These are phyloP conservation scores for Nymphaea thermarum DNA, from an alignment of 164 flowering plant genomes.

Conservation along the genomic window DNA sequence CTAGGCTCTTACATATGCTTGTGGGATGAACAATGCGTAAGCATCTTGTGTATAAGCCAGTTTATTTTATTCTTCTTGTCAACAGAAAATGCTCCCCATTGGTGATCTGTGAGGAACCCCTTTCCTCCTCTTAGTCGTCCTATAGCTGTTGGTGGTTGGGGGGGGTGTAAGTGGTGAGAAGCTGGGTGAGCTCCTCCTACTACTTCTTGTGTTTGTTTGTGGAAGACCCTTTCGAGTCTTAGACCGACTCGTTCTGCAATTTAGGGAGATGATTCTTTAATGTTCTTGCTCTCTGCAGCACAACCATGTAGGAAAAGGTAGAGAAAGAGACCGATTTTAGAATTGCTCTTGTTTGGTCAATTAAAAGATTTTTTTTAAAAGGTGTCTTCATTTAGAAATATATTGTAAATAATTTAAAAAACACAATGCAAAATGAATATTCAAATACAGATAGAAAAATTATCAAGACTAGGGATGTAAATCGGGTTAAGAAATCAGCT, in stretches of 20 bases:
- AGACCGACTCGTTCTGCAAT: constrained; percentile 1
- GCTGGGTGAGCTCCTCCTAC: constrained; percentile 29
- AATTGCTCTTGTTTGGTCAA: too few species aligned
- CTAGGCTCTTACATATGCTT: not conserved
- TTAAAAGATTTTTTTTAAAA: too few species aligned
- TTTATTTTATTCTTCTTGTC: too few species aligned
- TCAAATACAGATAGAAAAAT: too few species aligned
- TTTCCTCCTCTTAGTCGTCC: constrained; percentile 80
- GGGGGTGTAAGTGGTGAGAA: constrained; percentile 86
- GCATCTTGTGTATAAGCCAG: not conserved
- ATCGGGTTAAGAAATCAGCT: too few species aligned
- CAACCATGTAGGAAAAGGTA: too few species aligned
- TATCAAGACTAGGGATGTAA: too few species aligned
- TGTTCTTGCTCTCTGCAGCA: too few species aligned
- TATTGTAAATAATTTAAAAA: too few species aligned
- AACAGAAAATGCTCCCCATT: not conserved
- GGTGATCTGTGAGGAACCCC: constrained; percentile 94
- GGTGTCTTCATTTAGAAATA: too few species aligned
- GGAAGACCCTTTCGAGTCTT: constrained; percentile 66
- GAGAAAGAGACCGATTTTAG: too few species aligned
- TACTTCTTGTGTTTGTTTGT: constrained; percentile 30
- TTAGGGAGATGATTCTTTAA: constrained; percentile 30
- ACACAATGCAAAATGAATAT: too few species aligned
- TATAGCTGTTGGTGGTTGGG: constrained; percentile 41
- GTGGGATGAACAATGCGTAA: not conserved